Evolutionary conservation across 441 rosid genomes (phyloP), one percentile per base, ranked within the genome.

Genomic region (Populus hybrid): DNA sequence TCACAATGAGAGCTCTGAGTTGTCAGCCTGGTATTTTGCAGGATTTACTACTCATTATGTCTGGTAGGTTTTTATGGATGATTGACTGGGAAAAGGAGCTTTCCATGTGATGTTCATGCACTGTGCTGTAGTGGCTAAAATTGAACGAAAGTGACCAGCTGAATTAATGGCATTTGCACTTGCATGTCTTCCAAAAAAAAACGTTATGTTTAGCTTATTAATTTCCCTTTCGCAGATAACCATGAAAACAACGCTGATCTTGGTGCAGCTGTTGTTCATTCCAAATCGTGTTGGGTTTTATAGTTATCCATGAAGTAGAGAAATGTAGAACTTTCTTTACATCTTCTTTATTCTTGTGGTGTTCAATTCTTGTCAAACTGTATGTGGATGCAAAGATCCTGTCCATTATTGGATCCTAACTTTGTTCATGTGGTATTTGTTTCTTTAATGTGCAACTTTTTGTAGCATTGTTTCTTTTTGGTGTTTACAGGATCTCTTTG

Each of bases 371-470:
- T 2, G 8, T 10, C 9, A 68, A 38, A 30, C 21, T 16, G 38
- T 6, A 34, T 14, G 30, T 50, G 30, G 67, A 20, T 72, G 35
- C 26, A 72, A 23, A 59, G 50, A 35, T 59, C 38, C 8, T 36
- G 59, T 63, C 35, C 28, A 38, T 18, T 65, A 23, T 40, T 75
- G 71, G 77, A 16, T 36, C 67, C 28, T 32, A 35, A 75, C 26
- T 72, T 10, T 72, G 26, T 53, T 30, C 24, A 23, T 64, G 69
- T 63, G 76, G 14, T 63, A 20, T 74, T 16, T 74, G 18, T 70
- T 65, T 72, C 32, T 57, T 53, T 53, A 18, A 53, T 18, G 21
- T 10, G 26, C 68, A 24, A 24, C 68, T 65, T 24, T 24, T 9
- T 23, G 14, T 21, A 1, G 16, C 28, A 4, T 30, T 7, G 32